Conservation (phyloP, 1,139 yeast species). For the Yamadazyma atmosphaerica region DNA sequence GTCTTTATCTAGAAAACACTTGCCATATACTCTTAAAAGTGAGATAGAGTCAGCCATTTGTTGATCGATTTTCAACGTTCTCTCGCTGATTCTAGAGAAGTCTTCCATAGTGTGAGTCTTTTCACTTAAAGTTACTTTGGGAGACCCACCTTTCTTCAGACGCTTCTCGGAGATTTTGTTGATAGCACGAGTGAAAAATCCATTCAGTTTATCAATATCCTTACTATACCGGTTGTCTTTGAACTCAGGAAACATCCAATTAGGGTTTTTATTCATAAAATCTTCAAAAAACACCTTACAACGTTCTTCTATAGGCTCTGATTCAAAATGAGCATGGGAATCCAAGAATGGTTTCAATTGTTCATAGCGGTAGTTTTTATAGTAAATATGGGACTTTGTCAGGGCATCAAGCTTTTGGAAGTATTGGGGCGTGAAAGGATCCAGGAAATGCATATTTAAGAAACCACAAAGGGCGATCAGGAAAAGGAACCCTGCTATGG, state of each 20-base stretch:
- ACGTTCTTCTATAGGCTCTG: slow-evolving; percentile 19
- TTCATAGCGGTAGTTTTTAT: slow-evolving; percentile 28
- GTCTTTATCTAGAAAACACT: slow-evolving; percentile 28
- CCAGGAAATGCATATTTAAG: slow-evolving; percentile 1
- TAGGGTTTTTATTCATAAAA: slow-evolving; percentile 21
- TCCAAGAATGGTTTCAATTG: slow-evolving; percentile 23
- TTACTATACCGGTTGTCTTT: slow-evolving; percentile 27
- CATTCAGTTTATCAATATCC: slow-evolving; percentile 21
- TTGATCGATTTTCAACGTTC: slow-evolving; percentile 20
- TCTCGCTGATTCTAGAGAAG: slow-evolving; percentile 8
- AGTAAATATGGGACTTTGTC: slow-evolving; percentile 26
- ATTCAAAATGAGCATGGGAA: slow-evolving; percentile 6
- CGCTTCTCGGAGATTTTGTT: slow-evolving; percentile 12
- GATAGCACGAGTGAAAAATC: slow-evolving; percentile 16
- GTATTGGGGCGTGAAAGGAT: slow-evolving; percentile 5
- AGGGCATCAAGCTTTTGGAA: slow-evolving; percentile 16
- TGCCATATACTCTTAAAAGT: slow-evolving; percentile 34
- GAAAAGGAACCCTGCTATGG: slow-evolving; percentile 5
- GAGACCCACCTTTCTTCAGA: slow-evolving; percentile 7
- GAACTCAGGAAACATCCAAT: slow-evolving; percentile 24
- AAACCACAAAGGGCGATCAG: slow-evolving; percentile 6
- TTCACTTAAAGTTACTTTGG: slow-evolving; percentile 4
- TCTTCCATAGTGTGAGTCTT: slow-evolving; percentile 3
- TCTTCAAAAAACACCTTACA: slow-evolving; percentile 32
- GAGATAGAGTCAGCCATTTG: slow-evolving; percentile 40